These are phyloP conservation scores for Fusarium pininemorale DNA, from an alignment of 2,329 filamentous ascomycete species.

Conservation along the genomic window DNA sequence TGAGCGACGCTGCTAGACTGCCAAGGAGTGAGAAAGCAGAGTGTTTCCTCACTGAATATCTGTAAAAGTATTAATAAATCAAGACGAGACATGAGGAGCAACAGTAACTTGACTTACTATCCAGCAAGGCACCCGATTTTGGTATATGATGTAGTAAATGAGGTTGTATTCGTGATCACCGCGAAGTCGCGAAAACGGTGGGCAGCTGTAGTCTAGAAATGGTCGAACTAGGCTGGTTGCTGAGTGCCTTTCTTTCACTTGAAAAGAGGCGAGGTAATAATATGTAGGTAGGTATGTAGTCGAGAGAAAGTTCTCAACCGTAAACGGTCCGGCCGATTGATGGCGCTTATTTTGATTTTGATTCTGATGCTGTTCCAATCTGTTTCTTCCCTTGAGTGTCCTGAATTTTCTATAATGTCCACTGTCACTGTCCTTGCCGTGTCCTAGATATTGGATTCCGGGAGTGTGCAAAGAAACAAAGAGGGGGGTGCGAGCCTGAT, in stretches of 20 bases:
- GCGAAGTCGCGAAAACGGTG: neutral
- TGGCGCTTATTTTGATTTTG: neutral
- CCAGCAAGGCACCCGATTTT: neutral
- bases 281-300: neutral
- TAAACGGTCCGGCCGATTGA: neutral
- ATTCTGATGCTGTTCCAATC: neutral
- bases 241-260: neutral
- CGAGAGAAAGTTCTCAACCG: neutral
- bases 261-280: neutral
- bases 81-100: neutral
- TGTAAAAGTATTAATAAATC: neutral
- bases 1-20: neutral
- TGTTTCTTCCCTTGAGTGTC: neutral
- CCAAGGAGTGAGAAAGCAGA: neutral
- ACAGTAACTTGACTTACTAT: neutral
- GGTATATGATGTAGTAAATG: neutral
- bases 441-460: neutral
- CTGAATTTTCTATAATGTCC: neutral
- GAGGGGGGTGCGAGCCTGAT: constrained; percentile 25
- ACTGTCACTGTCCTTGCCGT: constrained; percentile 2
- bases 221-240: neutral
- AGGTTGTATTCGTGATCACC: neutral
- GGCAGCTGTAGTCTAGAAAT: neutral
- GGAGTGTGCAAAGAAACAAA: constrained; percentile 10
- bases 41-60: neutral